Evolutionary conservation across 2,329 filamentous ascomycete species (phyloP), one percentile per base, ranked within the genome.

Genomic region (Fusarium buharicum): DNA sequence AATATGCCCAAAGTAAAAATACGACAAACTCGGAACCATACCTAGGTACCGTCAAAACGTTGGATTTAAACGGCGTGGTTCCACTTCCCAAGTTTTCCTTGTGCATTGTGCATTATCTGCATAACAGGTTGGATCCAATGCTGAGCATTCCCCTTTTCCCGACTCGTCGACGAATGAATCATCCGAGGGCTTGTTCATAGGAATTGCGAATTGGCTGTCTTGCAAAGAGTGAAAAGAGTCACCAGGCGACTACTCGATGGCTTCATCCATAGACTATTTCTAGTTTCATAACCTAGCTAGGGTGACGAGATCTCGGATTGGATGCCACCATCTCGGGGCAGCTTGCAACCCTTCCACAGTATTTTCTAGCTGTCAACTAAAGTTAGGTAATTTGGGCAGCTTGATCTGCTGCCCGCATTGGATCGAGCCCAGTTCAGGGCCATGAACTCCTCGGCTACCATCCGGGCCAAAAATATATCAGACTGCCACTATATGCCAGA

Each of bases 251-350:
- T 22, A 6, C 13, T 14, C 20, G 27, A 31, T 33, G 13, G 13
- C 36, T 28, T 38, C 16, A 24, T 48, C 55, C 54, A 59, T 31
- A n/a, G 22, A 43, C 48, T 54, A 34, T 45, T 45, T 24, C 44
- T 46, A 53, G 38, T 50, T 43, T 66, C 52, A 40, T 13, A 38
- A 13, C 27, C 37, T 30, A 37, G 36, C 44, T 50, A 43, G 48
- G 17, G 52, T 48, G 40, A 59, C 40, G 37, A 43, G 54, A 62
- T 44, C 24, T 55, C 38, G 63, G 59, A 68, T 68, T 68, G 65
- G 59, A 51, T 63, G 60, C 62, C 55, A 60, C 50, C 44, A 44
- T 38, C 8, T 55, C 36, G 45, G 41, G 31, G 41, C 40, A 64
- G n/a, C 30, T 28, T 38, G 53, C 55, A 60, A 55, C 40, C 24